Evolutionary conservation across 768 basidiomycete genomes (phyloP), one percentile per base, ranked within the genome.

Genomic region (Tricholoma saponaceum): DNA sequence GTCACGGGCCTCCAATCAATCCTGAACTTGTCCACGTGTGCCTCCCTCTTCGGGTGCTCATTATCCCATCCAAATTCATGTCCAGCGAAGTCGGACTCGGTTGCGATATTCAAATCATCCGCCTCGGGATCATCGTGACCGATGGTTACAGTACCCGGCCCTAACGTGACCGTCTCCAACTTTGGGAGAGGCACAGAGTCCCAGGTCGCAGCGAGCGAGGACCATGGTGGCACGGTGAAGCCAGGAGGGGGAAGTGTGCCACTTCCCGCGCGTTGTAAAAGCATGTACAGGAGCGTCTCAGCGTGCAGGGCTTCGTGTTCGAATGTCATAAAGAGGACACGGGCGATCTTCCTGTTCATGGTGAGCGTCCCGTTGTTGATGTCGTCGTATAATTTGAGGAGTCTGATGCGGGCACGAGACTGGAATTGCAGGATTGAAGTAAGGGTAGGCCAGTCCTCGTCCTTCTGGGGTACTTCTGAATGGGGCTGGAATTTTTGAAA

Each of bases 61-160:
- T 93, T 95, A 69, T 99, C 97, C 97, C 96, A 95, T 0, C 95
- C 94, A 70, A 91, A 93, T 56, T 87, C 83, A 65, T 95, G 87
- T 7, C 71, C 72, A 16, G 72, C 68, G 44, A 81, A 69, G 22
- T 82, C 77, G 0, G 69, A 64, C 2, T 72, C 64, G 16, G 70
- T 67, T 2, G 60, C 64, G 1, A 67, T 52, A 44, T 67, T 59
- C 0, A 60, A 62, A 67, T 98, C 95, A 6, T 89, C 82, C 0
- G 68, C 73, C 70, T 98, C 96, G 25, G 67, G 59, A 65, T 99
- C 96, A 61, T 96, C 82, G 62, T 95, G 92, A 0, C 96, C 96
- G 1, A 97, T 69, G 5, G 72, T 71, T 35, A 98, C 65, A 0
- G 67, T 76, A 1, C 79, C 79, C 0, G 86, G 84, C 0, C 83